A percentile compares a stretch with the other conserved stretches of the same genome.
Conservation (phyloP, 306 rosid species). For the Benincasa hispida region DNA sequence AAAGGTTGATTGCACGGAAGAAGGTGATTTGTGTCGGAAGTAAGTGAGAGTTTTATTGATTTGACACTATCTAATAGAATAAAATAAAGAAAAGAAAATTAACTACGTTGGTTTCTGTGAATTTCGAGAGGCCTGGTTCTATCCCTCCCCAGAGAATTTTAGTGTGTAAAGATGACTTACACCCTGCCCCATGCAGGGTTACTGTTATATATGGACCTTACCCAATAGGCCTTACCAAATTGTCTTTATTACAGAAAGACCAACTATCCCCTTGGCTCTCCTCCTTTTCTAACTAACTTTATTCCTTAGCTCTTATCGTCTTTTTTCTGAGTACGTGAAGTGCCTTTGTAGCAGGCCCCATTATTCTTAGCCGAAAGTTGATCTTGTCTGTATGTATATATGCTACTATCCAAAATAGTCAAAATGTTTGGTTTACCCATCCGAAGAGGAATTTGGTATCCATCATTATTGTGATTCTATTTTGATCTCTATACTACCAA, state of each 20-base stretch:
- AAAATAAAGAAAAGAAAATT: too few species aligned
- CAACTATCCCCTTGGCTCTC: not conserved
- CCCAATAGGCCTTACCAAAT: not conserved
- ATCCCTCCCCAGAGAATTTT: not conserved
- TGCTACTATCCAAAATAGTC: not conserved
- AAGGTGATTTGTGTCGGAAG: slow-evolving; percentile 79
- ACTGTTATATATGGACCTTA: not conserved
- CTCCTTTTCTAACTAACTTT: not conserved
- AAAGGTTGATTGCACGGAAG: slow-evolving; percentile 80
- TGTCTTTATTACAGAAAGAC: not conserved
- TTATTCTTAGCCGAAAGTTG: not conserved
- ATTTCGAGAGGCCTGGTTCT: not conserved
- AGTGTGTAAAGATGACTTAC: not conserved
- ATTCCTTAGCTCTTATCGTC: not conserved
- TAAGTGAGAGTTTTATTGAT: slow-evolving; percentile 14
- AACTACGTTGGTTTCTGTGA: not conserved
- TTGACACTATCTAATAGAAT: not conserved
- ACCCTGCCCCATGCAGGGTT: not conserved
- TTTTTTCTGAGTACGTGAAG: not conserved
- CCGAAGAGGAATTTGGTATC: not conserved
- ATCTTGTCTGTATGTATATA: not conserved
- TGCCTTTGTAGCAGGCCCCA: not conserved
- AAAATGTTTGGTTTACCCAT: not conserved
- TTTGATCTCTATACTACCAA: not conserved
- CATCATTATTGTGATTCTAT: not conserved